These are phyloP conservation scores for Fusarium foetens DNA, from an alignment of 2,329 filamentous ascomycete genomes.

Conservation along the genomic window DNA sequence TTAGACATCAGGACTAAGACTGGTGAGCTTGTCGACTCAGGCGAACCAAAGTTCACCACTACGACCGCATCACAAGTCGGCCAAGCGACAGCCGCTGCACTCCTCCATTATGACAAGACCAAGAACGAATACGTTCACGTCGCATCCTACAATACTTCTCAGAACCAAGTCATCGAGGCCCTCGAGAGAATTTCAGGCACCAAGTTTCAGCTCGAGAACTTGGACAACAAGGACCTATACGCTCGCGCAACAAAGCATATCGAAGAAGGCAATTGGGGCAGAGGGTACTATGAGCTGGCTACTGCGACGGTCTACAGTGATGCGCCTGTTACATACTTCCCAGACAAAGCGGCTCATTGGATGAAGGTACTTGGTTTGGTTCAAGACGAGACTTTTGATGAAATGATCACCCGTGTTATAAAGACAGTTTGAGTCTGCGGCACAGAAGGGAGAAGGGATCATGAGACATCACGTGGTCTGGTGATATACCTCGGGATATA, in stretches of 20 bases:
- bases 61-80: conserved; percentile 9
- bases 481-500: not conserved
- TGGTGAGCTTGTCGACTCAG: not conserved
- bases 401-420: conserved; percentile 6
- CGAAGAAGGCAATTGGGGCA: conserved; percentile 1
- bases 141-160: not conserved
- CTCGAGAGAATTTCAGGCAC: not conserved
- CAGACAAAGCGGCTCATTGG: not conserved
- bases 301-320: conserved; percentile 1
- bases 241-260: not conserved
- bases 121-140: conserved; percentile 1
- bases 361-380: not conserved
- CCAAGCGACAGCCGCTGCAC: conserved; percentile 2
- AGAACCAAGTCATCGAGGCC: not conserved
- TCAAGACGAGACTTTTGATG: not conserved
- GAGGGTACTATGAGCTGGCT: conserved; percentile 12
- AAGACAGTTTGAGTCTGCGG: not conserved
- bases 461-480: not conserved
- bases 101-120: not conserved
- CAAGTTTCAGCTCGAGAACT: not conserved
- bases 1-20: not conserved
- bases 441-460: not conserved
- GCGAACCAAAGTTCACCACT: conserved; percentile 8
- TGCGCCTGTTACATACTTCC: conserved; percentile 3
- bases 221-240: conserved; percentile 1